phyloP scores from a whole-genome alignment of 2,329 filamentous ascomycete genomes.

The Colletotrichum theobromicola region DNA sequence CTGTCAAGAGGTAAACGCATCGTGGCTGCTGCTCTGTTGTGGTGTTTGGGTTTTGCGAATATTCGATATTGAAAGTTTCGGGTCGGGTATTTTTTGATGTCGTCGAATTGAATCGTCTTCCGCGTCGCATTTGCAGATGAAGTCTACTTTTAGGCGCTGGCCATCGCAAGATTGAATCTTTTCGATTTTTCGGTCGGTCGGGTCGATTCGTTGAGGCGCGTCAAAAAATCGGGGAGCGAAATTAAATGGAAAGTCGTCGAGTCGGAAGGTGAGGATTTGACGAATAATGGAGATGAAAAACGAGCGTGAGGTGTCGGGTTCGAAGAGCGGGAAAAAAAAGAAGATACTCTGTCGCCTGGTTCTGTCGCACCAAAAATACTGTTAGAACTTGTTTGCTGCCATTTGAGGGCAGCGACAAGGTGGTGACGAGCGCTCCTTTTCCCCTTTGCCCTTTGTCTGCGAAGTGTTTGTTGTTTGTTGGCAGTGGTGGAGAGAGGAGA shows the following conservation, averaged over 20 bases:
- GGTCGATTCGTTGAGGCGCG: slow-evolving; percentile 3
- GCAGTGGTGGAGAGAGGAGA: slow-evolving; percentile 9
- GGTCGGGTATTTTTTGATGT: not conserved
- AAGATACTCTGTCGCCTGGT: slow-evolving; percentile 9
- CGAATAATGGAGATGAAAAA: slow-evolving; percentile 6
- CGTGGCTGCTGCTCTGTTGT: slow-evolving; percentile 24
- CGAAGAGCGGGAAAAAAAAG: not conserved
- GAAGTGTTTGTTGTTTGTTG: slow-evolving; percentile 20
- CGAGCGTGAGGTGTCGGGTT: slow-evolving; percentile 15
- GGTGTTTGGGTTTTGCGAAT: not conserved
- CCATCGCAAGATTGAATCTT: not conserved
- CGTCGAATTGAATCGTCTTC: not conserved
- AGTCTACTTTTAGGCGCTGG: slow-evolving; percentile 12
- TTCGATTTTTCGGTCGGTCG: not conserved
- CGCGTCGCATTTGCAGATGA: slow-evolving; percentile 15
- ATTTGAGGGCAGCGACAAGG: slow-evolving; percentile 3
- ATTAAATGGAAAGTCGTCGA: slow-evolving; percentile 17
- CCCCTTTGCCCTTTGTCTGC: slow-evolving; percentile 10
- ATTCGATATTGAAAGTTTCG: slow-evolving; percentile 1
- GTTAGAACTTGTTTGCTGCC: slow-evolving; percentile 19
- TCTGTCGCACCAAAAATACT: not conserved
- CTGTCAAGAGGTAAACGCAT: slow-evolving; percentile 55
- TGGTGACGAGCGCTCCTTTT: not conserved
- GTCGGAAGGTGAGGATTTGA: not conserved
- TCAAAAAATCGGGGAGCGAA: slow-evolving; percentile 2